These are phyloP conservation scores for Henningerozyma blattae DNA, from an alignment of 805 yeast species.

Conservation along the genomic window DNA sequence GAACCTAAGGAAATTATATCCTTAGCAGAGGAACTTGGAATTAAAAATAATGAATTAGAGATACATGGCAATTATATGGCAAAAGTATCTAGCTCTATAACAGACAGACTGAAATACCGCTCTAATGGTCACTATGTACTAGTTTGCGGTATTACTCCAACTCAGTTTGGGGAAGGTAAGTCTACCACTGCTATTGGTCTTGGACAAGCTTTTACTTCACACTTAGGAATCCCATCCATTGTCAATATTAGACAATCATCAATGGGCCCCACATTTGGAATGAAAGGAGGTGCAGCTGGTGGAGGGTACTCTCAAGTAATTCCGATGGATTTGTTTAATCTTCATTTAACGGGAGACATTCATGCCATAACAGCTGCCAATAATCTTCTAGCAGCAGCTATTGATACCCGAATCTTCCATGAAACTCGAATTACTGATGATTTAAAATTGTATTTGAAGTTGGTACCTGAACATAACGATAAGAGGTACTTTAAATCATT, in stretches of 20 bases:
- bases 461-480: constrained; percentile 81
- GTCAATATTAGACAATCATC: constrained; percentile 97
- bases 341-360: constrained; percentile 95
- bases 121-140: constrained; percentile 77
- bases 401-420: constrained; percentile 95
- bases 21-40: constrained; percentile 75
- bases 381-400: constrained; percentile 89
- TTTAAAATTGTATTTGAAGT: constrained; percentile 66
- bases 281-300: constrained; percentile 99
- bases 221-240: constrained; percentile 66
- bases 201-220: constrained; percentile 95
- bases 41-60: constrained; percentile 68
- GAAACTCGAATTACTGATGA: constrained; percentile 75
- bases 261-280: constrained; percentile 98
- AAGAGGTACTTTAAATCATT: constrained; percentile 65
- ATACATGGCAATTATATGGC: constrained; percentile 85
- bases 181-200: constrained; percentile 93
- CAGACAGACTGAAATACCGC: constrained; percentile 50
- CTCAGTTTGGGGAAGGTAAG: constrained; percentile 97
- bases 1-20: constrained; percentile 68
- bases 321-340: constrained; percentile 97
- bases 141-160: constrained; percentile 96
- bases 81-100: constrained; percentile 59
- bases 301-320: constrained; percentile 97
- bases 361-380: constrained; percentile 94